Percentiles rank a stretch among this genome's conserved stretches.
Evolutionary conservation across 345 rosid genomes (phyloP).

Genomic region (Aquilaria malaccensis): DNA sequence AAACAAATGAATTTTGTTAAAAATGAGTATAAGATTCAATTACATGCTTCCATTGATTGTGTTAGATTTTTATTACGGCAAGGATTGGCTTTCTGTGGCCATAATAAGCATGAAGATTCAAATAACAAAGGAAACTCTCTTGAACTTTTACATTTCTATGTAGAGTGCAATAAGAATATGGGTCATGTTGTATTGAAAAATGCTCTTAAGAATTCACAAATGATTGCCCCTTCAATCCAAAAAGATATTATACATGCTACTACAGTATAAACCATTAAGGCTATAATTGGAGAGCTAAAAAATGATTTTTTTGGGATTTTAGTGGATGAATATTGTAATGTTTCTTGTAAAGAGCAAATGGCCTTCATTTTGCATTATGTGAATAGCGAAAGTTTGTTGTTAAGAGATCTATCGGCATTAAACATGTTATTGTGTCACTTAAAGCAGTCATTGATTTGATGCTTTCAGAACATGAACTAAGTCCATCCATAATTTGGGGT

Average conservation of each 20-base stretch:
- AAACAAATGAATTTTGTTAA: neutral
- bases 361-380: constrained; percentile 1
- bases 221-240: neutral
- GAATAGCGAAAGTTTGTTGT: neutral
- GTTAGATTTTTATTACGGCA: neutral
- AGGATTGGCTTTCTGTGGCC: constrained; percentile 10
- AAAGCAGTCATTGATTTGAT: neutral
- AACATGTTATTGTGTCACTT: constrained; percentile 4
- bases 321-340: constrained; percentile 10
- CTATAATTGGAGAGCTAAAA: no score
- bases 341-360: constrained; percentile 8
- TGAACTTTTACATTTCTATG: constrained; percentile 1
- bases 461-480: neutral
- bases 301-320: constrained; percentile 1
- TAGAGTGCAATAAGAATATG: neutral
- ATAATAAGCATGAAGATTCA: constrained; percentile 8
- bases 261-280: no score
- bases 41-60: neutral
- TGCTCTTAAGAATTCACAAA: neutral
- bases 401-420: constrained; percentile 6
- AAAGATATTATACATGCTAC: no score
- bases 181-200: constrained; percentile 1
- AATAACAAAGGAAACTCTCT: constrained; percentile 8
- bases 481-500: neutral
- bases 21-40: neutral